These are phyloP conservation scores for Odonthalia washingtoniensis DNA, from an alignment of 31 red algal species.

Conservation along the genomic window DNA sequence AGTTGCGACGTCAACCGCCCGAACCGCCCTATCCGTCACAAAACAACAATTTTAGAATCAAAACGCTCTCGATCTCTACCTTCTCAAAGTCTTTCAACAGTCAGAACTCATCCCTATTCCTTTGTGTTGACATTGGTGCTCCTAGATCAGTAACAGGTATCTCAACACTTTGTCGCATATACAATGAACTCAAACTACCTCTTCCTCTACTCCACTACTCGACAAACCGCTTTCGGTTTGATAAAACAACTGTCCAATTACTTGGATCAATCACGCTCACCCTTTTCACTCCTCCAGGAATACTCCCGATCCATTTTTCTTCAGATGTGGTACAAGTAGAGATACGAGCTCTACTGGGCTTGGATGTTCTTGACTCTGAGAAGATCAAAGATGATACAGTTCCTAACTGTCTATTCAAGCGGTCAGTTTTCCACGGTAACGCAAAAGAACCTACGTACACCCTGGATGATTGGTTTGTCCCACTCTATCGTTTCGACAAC, in stretches of 20 bases:
- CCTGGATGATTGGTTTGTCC: not conserved
- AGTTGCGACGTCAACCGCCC: too few species aligned
- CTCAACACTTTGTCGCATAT: too few species aligned
- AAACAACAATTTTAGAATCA: too few species aligned
- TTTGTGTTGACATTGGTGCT: too few species aligned
- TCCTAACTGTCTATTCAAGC: not conserved
- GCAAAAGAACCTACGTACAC: not conserved
- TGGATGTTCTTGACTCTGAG: not conserved
- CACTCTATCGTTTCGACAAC: not conserved
- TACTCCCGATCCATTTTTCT: not conserved
- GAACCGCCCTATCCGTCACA: too few species aligned
- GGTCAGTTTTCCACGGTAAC: not conserved
- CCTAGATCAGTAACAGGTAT: too few species aligned
- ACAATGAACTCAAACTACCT: too few species aligned
- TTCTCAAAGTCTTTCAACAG: too few species aligned
- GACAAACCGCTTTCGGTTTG: too few species aligned
- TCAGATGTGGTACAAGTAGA: not conserved
- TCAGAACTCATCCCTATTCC: too few species aligned
- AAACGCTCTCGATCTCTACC: too few species aligned
- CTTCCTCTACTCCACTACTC: too few species aligned
- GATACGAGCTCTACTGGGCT: not conserved
- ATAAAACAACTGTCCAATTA: not conserved
- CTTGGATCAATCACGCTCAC: not conserved
- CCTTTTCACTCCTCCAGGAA: not conserved
- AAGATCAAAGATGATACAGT: not conserved